Percentiles rank a stretch among this genome's conserved stretches.
phyloP scores from a whole-genome alignment of 805 yeast genomes.

The Nakazawaea pomicola region DNA sequence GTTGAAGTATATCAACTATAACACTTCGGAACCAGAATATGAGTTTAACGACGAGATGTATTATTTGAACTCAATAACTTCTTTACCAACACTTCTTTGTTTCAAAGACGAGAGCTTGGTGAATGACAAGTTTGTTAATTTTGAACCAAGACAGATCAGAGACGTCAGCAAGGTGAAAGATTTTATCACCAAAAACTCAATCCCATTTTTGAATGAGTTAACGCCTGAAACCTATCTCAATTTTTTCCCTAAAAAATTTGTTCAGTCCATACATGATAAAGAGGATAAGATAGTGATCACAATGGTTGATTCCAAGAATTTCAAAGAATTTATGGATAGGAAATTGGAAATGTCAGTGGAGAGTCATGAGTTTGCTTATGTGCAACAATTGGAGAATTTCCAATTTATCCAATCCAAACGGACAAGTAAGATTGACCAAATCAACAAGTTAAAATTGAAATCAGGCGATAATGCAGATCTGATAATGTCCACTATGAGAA shows the following conservation, averaged over 20 bases:
- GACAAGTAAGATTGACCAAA: slow-evolving; percentile 36
- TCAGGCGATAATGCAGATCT: slow-evolving; percentile 35
- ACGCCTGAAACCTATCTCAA: slow-evolving; percentile 30
- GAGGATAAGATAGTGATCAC: slow-evolving; percentile 45
- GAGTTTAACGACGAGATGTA: slow-evolving; percentile 41
- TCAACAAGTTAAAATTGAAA: slow-evolving; percentile 37
- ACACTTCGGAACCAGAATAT: slow-evolving; percentile 26
- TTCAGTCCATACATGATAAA: slow-evolving; percentile 20
- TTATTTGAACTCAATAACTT: slow-evolving; percentile 47
- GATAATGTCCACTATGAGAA: slow-evolving; percentile 45
- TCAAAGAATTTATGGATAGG: slow-evolving; percentile 20
- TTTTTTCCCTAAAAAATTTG: slow-evolving; percentile 30
- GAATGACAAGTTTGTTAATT: slow-evolving; percentile 52
- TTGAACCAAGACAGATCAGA: slow-evolving; percentile 61
- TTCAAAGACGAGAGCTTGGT: slow-evolving; percentile 53
- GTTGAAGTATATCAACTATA: slow-evolving; percentile 39
- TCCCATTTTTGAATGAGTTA: slow-evolving; percentile 51
- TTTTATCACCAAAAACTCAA: slow-evolving; percentile 44
- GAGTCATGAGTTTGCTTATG: slow-evolving; percentile 44
- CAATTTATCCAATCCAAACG: slow-evolving; percentile 32
- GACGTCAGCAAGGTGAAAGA: slow-evolving; percentile 38
- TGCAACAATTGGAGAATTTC: slow-evolving; percentile 36
- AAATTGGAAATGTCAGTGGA: slow-evolving; percentile 14
- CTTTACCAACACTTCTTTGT: slow-evolving; percentile 57
- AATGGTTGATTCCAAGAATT: slow-evolving; percentile 38